Evolutionary conservation across 2,329 filamentous ascomycete species (phyloP), one percentile per base, ranked within the genome.

Genomic region (Cladophialophora carrionii): DNA sequence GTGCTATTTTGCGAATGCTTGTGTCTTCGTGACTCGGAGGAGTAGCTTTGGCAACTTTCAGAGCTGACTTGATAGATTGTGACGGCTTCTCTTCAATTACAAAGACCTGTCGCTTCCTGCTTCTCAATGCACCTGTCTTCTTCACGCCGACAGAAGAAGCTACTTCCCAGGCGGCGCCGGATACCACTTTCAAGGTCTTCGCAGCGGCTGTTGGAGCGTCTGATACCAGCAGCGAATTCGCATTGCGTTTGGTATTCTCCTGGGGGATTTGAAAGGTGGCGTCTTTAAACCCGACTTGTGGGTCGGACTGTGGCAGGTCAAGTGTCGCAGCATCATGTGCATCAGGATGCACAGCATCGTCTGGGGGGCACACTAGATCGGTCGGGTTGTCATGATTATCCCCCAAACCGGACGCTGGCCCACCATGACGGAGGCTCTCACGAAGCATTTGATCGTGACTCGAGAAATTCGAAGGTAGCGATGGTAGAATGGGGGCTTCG

Each of bases 91-190:
- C 48, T 34, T 67, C 46, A 41, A 61, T 57, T 34, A 34, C 51
- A 48, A 71, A 70, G 17, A 69, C 68, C 24, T 67, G 61, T 43
- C 64, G 73, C 67, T 68, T 76, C 61, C 43, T 70, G 62, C 58
- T 70, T 32, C 69, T 73, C 37, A 54, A 52, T n/a, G 29, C 59
- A 63, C 64, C 29, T 31, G 14, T 7, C 64, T 70, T 53, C 22
- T 52, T 63, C n/a, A 41, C 53, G 7, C 26, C 52, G 26, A 24
- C 51, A 9, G 63, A 52, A 57, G 63, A 51, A 22, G 29, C 26
- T 17, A 17, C 20, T 31, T 57, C 49, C 55, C 52, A 24, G 17
- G 9, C 17, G 31, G 41, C 53, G 66, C 72, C 76, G n/a, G 71
- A 68, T 20, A 75, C 75, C 66, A 29, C 63, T 46, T 51, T 24